Base-by-base conservation (phyloP, 2,329 filamentous ascomycete genomes). In the Cytospora schulzeri region DNA sequence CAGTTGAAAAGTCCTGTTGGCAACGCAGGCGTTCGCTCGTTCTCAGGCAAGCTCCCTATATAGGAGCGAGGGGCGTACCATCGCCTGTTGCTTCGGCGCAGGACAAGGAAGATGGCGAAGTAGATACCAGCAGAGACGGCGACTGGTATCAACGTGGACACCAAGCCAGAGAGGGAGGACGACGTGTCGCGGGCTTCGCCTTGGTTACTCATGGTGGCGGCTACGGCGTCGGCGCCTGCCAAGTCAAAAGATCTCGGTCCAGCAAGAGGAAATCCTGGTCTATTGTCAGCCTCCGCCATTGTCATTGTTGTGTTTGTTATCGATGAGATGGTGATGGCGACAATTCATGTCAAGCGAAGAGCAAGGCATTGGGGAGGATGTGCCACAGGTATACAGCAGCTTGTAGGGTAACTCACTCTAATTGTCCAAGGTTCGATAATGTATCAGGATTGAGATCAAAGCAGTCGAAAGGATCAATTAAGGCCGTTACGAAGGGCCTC, bases 1-100 rank as follows among this genome's bases (percentile, higher is more conserved):
- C 90, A 93, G 70, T 89, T 85, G 70, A 91, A 79, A 54, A 87
- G 74, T 61, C 89, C 88, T 29, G 74, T 80, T 3, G 88, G 86
- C 0, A 89, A 79, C 2, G 79, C 73, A 26, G 86, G 86, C 15
- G 84, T 85, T 38, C 88, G 85, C 67, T 87, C 80, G 68, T 83
- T 78, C 63, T 78, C 74, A 35, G 76, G 76, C 48, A 83, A 68
- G 65, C 74, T 81, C 54, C 81, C 81, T 9, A 83, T 70, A 64
- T 83, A 83, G 4, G 81, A 82, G 70, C 81, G 76, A 3, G 81
- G 81, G 4, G 80, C 81, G 74, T 83, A 83, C 72, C 73, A 83
- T 54, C 81, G 78, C 48, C 76, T 74, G 60, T 82, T 75, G 66
- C 74, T 81, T 69, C 72, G 78, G 24, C 81, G 77, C 48, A 83